Percentiles rank a stretch among this genome's conserved stretches.
These are phyloP conservation scores for Ophiosphaerella korrae DNA, from an alignment of 2,329 filamentous ascomycete genomes.

Conservation along the genomic window DNA sequence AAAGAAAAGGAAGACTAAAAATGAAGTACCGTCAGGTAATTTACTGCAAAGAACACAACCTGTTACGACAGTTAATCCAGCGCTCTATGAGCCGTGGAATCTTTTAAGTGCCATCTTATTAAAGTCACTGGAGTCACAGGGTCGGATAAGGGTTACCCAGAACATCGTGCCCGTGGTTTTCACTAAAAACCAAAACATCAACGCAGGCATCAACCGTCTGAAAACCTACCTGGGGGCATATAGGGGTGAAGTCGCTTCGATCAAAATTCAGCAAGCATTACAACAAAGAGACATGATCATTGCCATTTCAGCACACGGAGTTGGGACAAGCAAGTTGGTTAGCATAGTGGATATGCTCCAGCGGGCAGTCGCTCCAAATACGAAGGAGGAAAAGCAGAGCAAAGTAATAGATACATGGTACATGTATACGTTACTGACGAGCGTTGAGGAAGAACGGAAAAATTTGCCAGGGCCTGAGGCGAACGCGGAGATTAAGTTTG, in stretches of 20 bases:
- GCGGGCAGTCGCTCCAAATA: conserved; percentile 13
- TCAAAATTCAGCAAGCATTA: conserved; percentile 4
- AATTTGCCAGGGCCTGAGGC: not conserved
- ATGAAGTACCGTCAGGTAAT: not conserved
- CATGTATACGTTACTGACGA: conserved; percentile 23
- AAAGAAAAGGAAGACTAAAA: conserved; percentile 3
- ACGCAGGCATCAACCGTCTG: conserved; percentile 19
- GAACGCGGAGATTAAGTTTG: not conserved
- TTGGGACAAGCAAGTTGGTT: conserved; percentile 25
- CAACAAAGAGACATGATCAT: conserved; percentile 11
- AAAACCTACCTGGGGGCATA: conserved; percentile 12
- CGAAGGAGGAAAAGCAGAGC: not conserved
- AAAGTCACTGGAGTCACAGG: conserved; percentile 7
- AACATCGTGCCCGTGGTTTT: conserved; percentile 21
- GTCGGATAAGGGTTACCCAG: conserved; percentile 3
- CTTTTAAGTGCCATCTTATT: conserved; percentile 13
- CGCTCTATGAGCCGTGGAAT: conserved; percentile 26
- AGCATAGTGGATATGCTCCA: conserved; percentile 26
- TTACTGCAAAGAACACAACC: conserved; percentile 5
- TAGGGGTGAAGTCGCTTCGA: too few species aligned
- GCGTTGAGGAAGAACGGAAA: conserved; percentile 12
- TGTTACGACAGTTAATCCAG: conserved; percentile 12
- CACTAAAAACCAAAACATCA: conserved; percentile 28
- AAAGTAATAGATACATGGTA: conserved; percentile 18
- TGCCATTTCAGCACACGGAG: conserved; percentile 27